Base-by-base conservation (phyloP, 2,329 filamentous ascomycete species). In the Nothophaeocryptopus gaeumannii region DNA sequence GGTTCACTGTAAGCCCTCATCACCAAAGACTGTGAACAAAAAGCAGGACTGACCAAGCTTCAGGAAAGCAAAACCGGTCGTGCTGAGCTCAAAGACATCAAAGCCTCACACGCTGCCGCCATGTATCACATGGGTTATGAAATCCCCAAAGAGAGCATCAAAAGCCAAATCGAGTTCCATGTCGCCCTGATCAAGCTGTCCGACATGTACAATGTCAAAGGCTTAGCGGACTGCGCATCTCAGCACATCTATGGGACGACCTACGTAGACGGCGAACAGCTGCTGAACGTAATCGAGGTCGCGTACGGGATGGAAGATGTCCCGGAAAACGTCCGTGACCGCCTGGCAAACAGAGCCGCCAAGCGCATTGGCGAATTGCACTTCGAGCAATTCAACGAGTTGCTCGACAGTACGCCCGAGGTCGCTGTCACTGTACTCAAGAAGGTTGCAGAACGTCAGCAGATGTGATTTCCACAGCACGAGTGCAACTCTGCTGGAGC, bases 101-200 rank as follows among this genome's bases (percentile, higher is more conserved):
- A 42, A 3, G 31, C 8, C 5, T 7, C 30, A 1, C 43, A 45
- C 4, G 10, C 39, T 13, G 10, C 9, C 12, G 35, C 39, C 13
- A 32, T 49, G 39, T 14, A 43, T 2, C 5, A 38, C 2, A 43
- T 31, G 33, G 38, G 43, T 39, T 49, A 49, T 16, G 26, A 37
- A 11, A 15, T 39, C 14, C 9, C 31, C 14, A 15, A 16, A 5
- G 5, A 11, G 14, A 35, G 20, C 14, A n/a, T 29, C n/a, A 11
- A 30, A 20, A 33, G 14, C 5, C 9, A 11, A 13, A 30, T 20
- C 8, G 26, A 45, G 12, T 45, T 45, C 32, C 41, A 35, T 36
- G 20, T 45, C 10, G 38, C 33, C 42, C 36, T 45, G 33, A 16
- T 45, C 2, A 29, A 12, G 30, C 5, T 45, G 5, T 7, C 2